phyloP scores from a whole-genome alignment of 805 yeast genomes.

The Saturnispora dispora region DNA sequence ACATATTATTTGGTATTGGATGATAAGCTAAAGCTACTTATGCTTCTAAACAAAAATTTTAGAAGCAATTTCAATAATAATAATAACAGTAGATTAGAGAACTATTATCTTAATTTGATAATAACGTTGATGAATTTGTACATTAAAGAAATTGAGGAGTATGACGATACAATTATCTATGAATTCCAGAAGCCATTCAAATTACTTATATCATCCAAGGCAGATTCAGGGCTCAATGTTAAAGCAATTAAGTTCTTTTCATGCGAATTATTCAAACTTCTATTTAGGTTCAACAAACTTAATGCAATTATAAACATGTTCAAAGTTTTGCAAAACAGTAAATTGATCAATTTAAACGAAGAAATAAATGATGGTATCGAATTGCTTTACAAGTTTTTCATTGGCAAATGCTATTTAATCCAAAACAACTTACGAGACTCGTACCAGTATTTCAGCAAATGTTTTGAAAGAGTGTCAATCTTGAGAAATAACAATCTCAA shows the following conservation, averaged over 20 bases:
- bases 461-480: not conserved
- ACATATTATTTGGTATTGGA: not conserved
- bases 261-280: conserved; percentile 58
- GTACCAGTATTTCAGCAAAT: conserved; percentile 35
- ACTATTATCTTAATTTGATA: not conserved
- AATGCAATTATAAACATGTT: conserved; percentile 70
- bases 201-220: conserved; percentile 69
- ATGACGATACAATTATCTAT: conserved; percentile 23
- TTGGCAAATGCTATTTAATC: conserved; percentile 57
- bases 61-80: not conserved
- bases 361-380: conserved; percentile 18
- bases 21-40: not conserved
- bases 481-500: conserved; percentile 20
- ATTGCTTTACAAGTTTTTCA: conserved; percentile 58
- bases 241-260: conserved; percentile 46
- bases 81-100: not conserved
- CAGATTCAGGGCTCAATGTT: conserved; percentile 30
- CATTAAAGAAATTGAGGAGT: not conserved
- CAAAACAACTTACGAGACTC: conserved; percentile 43
- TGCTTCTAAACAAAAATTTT: not conserved
- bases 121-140: conserved; percentile 1
- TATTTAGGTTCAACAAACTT: conserved; percentile 54
- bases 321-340: conserved; percentile 24
- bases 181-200: conserved; percentile 63
- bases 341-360: not conserved